phyloP scores from a whole-genome alignment of 2,329 filamentous ascomycete species.

The Stylonectria norvegica region DNA sequence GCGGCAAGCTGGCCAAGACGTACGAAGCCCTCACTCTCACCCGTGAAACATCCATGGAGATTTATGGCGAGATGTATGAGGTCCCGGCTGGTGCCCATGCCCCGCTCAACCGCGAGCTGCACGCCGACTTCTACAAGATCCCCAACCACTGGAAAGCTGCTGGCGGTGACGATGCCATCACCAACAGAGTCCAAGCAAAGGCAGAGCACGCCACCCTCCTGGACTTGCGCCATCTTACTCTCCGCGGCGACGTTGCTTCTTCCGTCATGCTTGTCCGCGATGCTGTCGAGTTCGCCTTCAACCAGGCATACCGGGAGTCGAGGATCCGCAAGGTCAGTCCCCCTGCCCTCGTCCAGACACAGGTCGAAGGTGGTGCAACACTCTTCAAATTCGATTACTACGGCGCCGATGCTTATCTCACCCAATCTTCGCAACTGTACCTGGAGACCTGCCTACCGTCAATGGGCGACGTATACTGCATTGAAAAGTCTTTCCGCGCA shows the following conservation, averaged over 20 bases:
- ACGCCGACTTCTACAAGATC: conserved; percentile 84
- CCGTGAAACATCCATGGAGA: conserved; percentile 79
- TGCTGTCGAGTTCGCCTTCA: conserved; percentile 76
- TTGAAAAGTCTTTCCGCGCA: conserved; percentile 97
- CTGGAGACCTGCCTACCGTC: conserved; percentile 91
- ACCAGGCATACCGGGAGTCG: conserved; percentile 71
- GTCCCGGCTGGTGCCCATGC: conserved; percentile 76
- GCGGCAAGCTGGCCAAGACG: conserved; percentile 79
- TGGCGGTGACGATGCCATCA: conserved; percentile 85
- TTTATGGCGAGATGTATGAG: conserved; percentile 79
- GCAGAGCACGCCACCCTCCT: conserved; percentile 62
- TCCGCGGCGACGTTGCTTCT: conserved; percentile 81
- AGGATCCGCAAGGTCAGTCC: conserved; percentile 80
- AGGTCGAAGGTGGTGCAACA: conserved; percentile 89
- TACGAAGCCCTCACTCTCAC: conserved; percentile 86
- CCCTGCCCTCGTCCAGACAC: conserved; percentile 88
- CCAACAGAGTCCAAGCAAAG: conserved; percentile 63
- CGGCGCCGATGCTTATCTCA: conserved; percentile 85
- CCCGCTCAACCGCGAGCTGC: conserved; percentile 80
- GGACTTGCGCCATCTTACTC: conserved; percentile 78
- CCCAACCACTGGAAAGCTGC: conserved; percentile 65
- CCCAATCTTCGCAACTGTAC: conserved; percentile 95
- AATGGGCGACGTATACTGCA: conserved; percentile 93
- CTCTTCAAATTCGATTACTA: conserved; percentile 91
- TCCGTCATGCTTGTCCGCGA: conserved; percentile 84